Evolutionary conservation across 352 stramenopile species (phyloP).

Genomic region (Globisporangium barbulae): DNA sequence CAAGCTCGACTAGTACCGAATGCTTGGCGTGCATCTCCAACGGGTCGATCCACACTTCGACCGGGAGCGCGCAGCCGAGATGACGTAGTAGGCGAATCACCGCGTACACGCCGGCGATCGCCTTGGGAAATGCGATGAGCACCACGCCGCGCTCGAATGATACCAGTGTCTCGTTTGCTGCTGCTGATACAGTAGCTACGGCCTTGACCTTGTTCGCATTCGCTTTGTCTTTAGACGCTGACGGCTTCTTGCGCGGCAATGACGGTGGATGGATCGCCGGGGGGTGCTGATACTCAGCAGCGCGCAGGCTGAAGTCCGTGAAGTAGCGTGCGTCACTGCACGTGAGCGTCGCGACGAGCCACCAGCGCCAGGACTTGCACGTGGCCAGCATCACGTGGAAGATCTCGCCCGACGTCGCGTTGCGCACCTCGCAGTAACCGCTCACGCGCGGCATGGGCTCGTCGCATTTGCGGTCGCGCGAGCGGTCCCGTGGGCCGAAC

Average conservation of each 20-base stretch:
- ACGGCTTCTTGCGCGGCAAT: background rate
- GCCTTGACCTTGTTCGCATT: constrained; percentile 9
- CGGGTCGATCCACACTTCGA: constrained; percentile 57
- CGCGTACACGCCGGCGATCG: constrained; percentile 64
- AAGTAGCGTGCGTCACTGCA: constrained; percentile 60
- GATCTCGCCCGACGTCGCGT: constrained; percentile 48
- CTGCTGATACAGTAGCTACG: background rate
- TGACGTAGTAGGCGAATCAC: constrained; percentile 55
- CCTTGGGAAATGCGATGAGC: constrained; percentile 71
- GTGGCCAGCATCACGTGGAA: constrained; percentile 66
- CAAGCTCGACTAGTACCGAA: constrained; percentile 55
- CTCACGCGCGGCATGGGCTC: constrained; percentile 40
- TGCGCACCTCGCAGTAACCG: constrained; percentile 73
- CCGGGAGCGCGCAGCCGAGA: constrained; percentile 40
- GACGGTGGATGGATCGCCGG: constrained; percentile 10
- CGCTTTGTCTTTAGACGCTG: background rate
- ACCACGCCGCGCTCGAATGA: constrained; percentile 44
- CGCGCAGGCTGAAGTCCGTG: constrained; percentile 65
- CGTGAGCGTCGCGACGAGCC: constrained; percentile 45
- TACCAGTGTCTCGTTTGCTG: background rate
- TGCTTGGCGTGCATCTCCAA: constrained; percentile 52
- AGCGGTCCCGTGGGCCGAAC: constrained; percentile 41
- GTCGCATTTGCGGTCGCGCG: constrained; percentile 40
- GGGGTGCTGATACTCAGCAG: constrained; percentile 37
- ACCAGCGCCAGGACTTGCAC: constrained; percentile 69